A percentile compares a stretch with the other conserved stretches of the same genome.
phyloP scores from a whole-genome alignment of 148 eudicot genomes.

The Camellia granthamiana region DNA sequence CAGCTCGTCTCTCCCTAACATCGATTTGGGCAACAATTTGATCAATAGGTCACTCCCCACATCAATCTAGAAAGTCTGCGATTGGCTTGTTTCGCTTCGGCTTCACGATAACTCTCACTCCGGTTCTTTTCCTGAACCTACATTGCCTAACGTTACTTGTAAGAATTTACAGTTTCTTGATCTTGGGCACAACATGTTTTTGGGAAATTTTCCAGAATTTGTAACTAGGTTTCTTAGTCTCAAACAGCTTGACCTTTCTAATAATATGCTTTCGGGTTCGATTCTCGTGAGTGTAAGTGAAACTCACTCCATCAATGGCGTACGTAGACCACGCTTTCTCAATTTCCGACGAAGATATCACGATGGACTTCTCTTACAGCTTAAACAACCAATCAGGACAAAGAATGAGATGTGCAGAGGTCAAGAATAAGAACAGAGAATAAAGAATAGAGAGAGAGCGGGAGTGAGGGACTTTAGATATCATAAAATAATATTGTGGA shows the following conservation, averaged over 20 bases:
- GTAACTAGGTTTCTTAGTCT: slow-evolving; percentile 48
- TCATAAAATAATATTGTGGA: too few relatives aligned
- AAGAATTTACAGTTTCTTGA: slow-evolving; percentile 55
- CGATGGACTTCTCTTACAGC: too few relatives aligned
- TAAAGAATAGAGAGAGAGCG: too few relatives aligned
- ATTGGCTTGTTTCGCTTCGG: slow-evolving; percentile 48
- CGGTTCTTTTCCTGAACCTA: slow-evolving; percentile 70
- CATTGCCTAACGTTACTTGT: slow-evolving; percentile 71
- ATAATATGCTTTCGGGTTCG: slow-evolving; percentile 54
- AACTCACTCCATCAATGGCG: too few relatives aligned
- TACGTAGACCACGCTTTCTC: too few relatives aligned
- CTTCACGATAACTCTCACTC: slow-evolving; percentile 63
- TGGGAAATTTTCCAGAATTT: slow-evolving; percentile 69
- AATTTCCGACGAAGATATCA: too few relatives aligned
- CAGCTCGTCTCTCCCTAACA: slow-evolving; percentile 52
- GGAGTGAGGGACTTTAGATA: too few relatives aligned
- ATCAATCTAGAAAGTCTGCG: slow-evolving; percentile 87
- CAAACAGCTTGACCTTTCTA: slow-evolving; percentile 65
- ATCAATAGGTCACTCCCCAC: slow-evolving; percentile 57
- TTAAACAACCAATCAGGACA: too few relatives aligned
- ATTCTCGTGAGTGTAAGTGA: slow-evolving; percentile 20
- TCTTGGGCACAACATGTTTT: slow-evolving; percentile 60
- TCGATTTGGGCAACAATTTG: slow-evolving; percentile 74
- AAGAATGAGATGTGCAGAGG: too few relatives aligned
- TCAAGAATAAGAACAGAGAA: too few relatives aligned